A percentile compares a stretch with the other conserved stretches of the same genome.
Evolutionary conservation across 176 grass and related monocot genomes (phyloP).

Genomic region (Avena sativa): DNA sequence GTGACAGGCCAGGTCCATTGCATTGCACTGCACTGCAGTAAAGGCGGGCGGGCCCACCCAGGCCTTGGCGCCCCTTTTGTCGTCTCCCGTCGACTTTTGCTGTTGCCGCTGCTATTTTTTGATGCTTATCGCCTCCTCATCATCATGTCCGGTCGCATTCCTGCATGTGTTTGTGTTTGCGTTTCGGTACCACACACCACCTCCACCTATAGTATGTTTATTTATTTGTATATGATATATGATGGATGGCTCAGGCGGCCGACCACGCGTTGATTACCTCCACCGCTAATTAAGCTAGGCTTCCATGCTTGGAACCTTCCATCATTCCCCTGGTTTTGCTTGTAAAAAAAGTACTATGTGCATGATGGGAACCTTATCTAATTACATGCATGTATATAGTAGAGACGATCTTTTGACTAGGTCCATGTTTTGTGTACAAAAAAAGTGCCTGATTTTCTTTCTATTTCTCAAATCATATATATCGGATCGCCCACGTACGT

Average conservation of each 20-base stretch:
- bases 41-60: neutral
- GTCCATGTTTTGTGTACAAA: too few relatives aligned
- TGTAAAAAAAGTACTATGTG: too few relatives aligned
- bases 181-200: neutral
- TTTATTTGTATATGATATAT: neutral
- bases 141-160: neutral
- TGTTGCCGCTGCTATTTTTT: conserved; percentile 54
- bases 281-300: neutral
- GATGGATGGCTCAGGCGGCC: neutral
- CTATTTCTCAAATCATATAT: too few relatives aligned
- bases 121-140: conserved; percentile 36
- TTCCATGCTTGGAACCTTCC: conserved; percentile 1
- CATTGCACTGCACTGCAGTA: conserved; percentile 2
- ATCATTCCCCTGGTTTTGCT: neutral
- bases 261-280: neutral
- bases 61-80: conserved; percentile 16
- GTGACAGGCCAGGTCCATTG: conserved; percentile 27
- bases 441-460: too few relatives aligned
- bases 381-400: too few relatives aligned
- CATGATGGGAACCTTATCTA: neutral
- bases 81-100: conserved; percentile 37
- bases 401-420: too few relatives aligned
- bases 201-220: neutral
- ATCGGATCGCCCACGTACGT: too few relatives aligned
- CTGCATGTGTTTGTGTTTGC: neutral